These are phyloP conservation scores for Syncephalastrum contaminatum DNA, from an alignment of 371 early-diverging fungal genomes.

Conservation along the genomic window DNA sequence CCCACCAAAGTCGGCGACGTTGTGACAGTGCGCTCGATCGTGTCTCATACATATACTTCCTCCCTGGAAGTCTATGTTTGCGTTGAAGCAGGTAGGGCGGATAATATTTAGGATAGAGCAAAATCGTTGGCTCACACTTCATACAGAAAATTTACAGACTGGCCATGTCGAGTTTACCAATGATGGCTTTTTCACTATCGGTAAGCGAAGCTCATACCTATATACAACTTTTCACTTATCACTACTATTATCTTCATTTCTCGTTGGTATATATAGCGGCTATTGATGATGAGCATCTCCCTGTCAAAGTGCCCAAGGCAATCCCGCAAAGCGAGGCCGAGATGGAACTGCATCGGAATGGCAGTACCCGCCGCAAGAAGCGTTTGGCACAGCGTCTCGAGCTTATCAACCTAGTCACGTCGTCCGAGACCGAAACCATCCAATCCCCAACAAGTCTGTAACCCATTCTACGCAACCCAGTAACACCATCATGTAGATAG, in stretches of 20 bases:
- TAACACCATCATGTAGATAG: no score
- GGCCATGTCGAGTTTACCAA: conserved; percentile 60
- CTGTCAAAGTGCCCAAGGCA: conserved; percentile 43
- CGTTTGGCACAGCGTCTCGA: conserved; percentile 48
- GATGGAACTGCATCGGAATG: conserved; percentile 36
- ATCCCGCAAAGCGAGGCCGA: conserved; percentile 47
- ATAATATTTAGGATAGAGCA: background rate
- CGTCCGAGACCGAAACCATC: no score
- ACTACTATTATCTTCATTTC: conserved; percentile 1
- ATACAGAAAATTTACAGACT: conserved; percentile 57
- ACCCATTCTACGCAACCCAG: no score
- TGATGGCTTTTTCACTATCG: conserved; percentile 62
- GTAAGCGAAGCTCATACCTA: conserved; percentile 18
- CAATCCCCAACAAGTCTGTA: no score
- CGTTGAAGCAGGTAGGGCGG: conserved; percentile 49
- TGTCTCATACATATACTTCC: conserved; percentile 55
- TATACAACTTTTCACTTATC: background rate
- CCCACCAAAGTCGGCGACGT: conserved; percentile 61
- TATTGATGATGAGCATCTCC: conserved; percentile 39
- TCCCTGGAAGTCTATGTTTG: conserved; percentile 65
- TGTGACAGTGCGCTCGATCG: conserved; percentile 56
- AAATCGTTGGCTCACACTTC: background rate
- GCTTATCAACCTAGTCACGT: conserved; percentile 30
- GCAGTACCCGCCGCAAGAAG: conserved; percentile 39
- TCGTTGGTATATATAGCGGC: conserved; percentile 25